phyloP scores from a whole-genome alignment of 2,329 filamentous ascomycete species.

The Thielaviopsis ethacetica region DNA sequence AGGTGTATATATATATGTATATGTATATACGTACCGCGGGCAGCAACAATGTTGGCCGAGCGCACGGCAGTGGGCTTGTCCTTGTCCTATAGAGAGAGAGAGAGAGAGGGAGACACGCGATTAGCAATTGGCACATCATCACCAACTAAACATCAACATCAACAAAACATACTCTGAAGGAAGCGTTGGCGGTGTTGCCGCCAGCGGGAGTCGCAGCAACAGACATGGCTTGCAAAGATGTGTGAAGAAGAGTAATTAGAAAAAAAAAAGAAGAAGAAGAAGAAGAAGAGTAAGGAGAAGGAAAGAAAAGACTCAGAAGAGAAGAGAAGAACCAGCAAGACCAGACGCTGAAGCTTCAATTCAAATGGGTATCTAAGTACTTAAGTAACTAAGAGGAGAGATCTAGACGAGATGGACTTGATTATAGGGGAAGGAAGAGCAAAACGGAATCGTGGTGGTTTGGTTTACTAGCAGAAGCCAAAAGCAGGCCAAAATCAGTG shows the following conservation, averaged over 20 bases:
- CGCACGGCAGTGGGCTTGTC: constrained; percentile 98
- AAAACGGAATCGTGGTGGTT: neutral
- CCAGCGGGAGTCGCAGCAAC: constrained; percentile 13
- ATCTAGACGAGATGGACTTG: neutral
- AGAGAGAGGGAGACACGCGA: constrained; percentile 22
- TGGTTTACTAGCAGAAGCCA: neutral
- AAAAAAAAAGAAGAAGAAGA: constrained; percentile 1
- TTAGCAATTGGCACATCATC: constrained; percentile 12
- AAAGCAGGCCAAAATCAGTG: too few relatives aligned
- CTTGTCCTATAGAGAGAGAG: constrained; percentile 49
- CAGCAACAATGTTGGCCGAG: constrained; percentile 91
- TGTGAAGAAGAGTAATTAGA: constrained; percentile 1
- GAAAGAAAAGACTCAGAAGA: neutral
- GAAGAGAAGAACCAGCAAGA: neutral
- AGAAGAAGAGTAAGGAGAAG: too few relatives aligned
- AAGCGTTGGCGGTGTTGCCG: constrained; percentile 31
- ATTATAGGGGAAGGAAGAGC: neutral
- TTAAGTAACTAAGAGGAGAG: neutral
- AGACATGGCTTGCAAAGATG: constrained; percentile 7
- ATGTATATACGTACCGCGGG: constrained; percentile 49
- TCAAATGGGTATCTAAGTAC: constrained; percentile 6
- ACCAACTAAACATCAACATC: neutral
- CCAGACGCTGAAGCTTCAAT: constrained; percentile 15
- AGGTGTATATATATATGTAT: neutral
- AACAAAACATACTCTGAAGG: constrained; percentile 34